Evolutionary conservation across 1,139 yeast species (phyloP), one percentile per base, ranked within the genome.

Genomic region (Candida sanyaensis): DNA sequence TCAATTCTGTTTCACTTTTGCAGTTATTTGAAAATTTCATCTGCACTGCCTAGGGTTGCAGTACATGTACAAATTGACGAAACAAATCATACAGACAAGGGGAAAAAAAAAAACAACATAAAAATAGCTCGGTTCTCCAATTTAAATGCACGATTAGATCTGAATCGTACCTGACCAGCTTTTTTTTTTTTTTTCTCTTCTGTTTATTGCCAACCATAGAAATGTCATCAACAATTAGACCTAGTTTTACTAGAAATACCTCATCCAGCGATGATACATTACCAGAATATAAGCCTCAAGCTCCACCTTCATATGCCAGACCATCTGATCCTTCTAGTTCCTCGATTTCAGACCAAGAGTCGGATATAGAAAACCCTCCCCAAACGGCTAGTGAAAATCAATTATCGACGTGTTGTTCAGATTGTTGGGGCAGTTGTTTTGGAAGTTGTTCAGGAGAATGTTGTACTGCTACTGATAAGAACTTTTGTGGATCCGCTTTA

Each of bases 301-400:
- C 55, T 45, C 42, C 51, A 24, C 60, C 52, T 1, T 46, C 40
- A 24, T 36, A 40, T 12, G 38, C 51, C n/a, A 51, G 55, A 5
- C 10, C 28, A 30, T 47, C 47, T 11, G 17, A 46, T 17, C 41
- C 51, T 6, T 34, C 56, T 5, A 28, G 40, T 11, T 58, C 62
- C 4, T 34, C 56, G 6, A 28, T 39, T 11, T 58, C 62, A 21
- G 53, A 59, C 29, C 64, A 58, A 41, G 64, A 60, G 41, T 57
- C 58, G 13, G 62, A 61, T 8, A 51, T 59, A 13, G 50, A 8
- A 8, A 10, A 56, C 3, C 50, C 48, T 9, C 55, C 53, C 3
- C 43, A 50, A 47, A 45, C 45, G 26, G 56, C 55, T 44, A 44
- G 56, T 7, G 55, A 54, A 5, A 46, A 47, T 13, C 51, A 51